These are phyloP conservation scores for Monosporascus sp. DNA, from an alignment of 2,329 filamentous ascomycete genomes.

Conservation along the genomic window DNA sequence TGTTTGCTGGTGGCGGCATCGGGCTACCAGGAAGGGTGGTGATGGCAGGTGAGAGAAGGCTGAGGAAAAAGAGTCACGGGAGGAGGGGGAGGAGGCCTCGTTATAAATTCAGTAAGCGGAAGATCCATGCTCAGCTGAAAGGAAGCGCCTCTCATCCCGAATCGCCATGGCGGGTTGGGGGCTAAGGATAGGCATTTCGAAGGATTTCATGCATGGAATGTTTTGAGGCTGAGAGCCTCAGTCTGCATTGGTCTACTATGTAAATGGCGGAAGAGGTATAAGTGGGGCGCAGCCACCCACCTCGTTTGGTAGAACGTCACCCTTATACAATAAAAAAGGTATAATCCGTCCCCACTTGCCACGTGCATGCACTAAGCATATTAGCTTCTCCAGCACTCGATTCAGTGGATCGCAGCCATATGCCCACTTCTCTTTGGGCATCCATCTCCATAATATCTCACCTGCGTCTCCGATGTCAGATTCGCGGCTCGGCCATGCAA, in stretches of 20 bases:
- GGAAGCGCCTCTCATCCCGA: background rate
- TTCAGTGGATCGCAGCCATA: background rate
- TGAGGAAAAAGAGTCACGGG: background rate
- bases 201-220: background rate
- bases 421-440: background rate
- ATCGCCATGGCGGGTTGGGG: background rate
- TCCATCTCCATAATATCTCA: background rate
- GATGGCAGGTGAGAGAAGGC: background rate
- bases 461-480: background rate
- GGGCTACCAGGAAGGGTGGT: background rate
- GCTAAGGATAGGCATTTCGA: background rate
- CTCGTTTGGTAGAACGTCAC: too few relatives aligned
- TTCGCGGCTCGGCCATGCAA: background rate
- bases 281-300: too few relatives aligned
- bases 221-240: background rate
- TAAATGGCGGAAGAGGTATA: too few relatives aligned
- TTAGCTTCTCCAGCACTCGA: background rate
- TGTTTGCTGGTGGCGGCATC: background rate
- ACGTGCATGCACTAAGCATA: background rate
- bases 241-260: background rate
- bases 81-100: background rate
- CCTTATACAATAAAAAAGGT: background rate
- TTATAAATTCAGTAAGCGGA: background rate
- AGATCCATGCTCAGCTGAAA: background rate
- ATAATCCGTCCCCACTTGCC: background rate